Conservation (phyloP, 441 rosid species). For the Kokia cookei region DNA sequence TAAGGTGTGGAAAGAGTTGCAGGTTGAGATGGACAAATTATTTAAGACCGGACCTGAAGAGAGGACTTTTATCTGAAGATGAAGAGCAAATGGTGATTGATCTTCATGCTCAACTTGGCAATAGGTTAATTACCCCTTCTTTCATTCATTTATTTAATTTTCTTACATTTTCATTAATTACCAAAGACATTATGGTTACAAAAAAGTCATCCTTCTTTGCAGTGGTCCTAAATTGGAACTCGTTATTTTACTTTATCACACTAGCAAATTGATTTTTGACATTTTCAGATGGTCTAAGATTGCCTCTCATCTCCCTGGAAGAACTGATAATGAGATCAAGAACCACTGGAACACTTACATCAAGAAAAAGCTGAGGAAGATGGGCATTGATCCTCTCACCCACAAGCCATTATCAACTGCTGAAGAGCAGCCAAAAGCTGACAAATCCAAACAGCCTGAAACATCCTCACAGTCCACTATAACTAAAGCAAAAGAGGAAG, state of each 20-base stretch:
- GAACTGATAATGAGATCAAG: constrained; percentile 95
- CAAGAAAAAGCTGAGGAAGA: constrained; percentile 76
- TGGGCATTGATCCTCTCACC: constrained; percentile 91
- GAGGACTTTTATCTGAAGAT: constrained; percentile 83
- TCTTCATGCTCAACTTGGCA: constrained; percentile 95
- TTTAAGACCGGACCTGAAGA: constrained; percentile 87
- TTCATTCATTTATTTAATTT: background rate
- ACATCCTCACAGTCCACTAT: constrained; percentile 17
- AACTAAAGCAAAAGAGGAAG: constrained; percentile 21
- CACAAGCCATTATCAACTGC: constrained; percentile 52
- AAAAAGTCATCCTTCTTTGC: background rate
- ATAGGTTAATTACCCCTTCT: constrained; percentile 44
- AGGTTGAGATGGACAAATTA: constrained; percentile 94
- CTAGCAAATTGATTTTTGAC: background rate
- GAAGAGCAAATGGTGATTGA: constrained; percentile 92
- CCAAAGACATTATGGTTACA: background rate
- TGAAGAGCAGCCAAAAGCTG: constrained; percentile 11
- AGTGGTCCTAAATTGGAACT: constrained; percentile 39
- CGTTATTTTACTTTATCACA: constrained; percentile 3
- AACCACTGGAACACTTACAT: constrained; percentile 97
- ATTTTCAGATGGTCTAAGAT: constrained; percentile 83
- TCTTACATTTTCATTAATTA: background rate
- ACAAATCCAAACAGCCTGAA: constrained; percentile 13
- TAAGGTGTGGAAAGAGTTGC: constrained; percentile 97
- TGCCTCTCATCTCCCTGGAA: constrained; percentile 86